Conservation (phyloP, 1,284 basidiomycete species). For the Trametes versicolor region DNA sequence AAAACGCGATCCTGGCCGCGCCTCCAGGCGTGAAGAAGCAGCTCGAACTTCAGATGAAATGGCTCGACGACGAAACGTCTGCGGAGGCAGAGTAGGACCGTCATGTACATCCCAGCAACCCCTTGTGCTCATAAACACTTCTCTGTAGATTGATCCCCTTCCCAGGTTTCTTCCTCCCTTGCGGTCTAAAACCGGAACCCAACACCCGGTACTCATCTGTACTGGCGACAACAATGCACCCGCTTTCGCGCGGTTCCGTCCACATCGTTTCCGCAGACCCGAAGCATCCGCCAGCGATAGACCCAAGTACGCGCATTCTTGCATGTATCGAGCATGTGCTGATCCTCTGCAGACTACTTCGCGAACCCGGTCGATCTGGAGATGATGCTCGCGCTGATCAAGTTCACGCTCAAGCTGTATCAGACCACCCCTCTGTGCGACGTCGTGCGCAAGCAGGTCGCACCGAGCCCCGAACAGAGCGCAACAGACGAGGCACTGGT, state of each 20-base stretch:
- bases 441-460: conserved; percentile 26
- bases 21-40: conserved; percentile 17
- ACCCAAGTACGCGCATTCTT: conserved; percentile 44
- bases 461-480: conserved; percentile 21
- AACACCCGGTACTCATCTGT: conserved; percentile 22
- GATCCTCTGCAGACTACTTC: conserved; percentile 2
- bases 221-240: conserved; percentile 16
- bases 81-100: conserved; percentile 24
- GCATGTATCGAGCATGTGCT: not conserved
- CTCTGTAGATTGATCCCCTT: conserved; percentile 19
- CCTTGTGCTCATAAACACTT: not conserved
- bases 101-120: too few species aligned
- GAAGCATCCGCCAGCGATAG: conserved; percentile 50
- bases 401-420: conserved; percentile 25
- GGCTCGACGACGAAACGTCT: conserved; percentile 19
- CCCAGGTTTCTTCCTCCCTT: conserved; percentile 23
- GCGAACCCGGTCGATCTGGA: conserved; percentile 26
- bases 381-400: conserved; percentile 20
- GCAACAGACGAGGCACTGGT: conserved; percentile 28
- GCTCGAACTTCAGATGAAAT: conserved; percentile 20
- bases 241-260: conserved; percentile 25
- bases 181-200: conserved; percentile 18
- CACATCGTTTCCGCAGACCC: conserved; percentile 53
- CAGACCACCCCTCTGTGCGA: conserved; percentile 24
- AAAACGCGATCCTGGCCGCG: not conserved